Conservation (phyloP, 176 grass and related monocot species). For the Panicum miliaceum region DNA sequence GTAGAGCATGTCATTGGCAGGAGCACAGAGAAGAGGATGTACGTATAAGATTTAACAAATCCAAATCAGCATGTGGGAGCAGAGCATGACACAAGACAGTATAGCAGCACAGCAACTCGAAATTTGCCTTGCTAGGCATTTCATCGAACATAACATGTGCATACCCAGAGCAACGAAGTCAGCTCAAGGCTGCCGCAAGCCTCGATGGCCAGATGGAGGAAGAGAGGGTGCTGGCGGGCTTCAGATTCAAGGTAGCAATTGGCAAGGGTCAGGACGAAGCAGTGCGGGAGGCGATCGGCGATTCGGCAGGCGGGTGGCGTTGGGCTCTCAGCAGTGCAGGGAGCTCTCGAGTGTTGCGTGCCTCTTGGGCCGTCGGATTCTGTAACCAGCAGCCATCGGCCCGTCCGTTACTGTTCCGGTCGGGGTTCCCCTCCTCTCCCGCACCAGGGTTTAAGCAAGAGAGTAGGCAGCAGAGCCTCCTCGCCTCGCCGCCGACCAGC, state of each 20-base stretch:
- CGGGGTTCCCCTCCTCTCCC: too few species aligned
- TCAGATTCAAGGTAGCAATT: not conserved
- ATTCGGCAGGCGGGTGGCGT: not conserved
- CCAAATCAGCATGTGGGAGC: not conserved
- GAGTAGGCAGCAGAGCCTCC: not conserved
- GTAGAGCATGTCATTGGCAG: not conserved
- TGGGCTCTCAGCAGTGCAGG: not conserved
- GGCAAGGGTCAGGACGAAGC: not conserved
- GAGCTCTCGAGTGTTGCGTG: not conserved
- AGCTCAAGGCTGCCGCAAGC: not conserved
- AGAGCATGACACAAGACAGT: not conserved
- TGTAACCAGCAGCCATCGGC: not conserved
- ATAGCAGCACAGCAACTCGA: not conserved
- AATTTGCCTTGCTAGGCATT: not conserved
- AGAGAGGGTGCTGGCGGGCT: not conserved
- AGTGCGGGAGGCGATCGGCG: not conserved
- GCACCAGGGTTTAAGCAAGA: constrained; percentile 37
- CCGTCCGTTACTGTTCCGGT: not conserved
- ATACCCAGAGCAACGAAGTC: not conserved
- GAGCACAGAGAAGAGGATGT: not conserved
- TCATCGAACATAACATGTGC: not conserved
- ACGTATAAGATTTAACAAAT: not conserved
- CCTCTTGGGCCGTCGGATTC: not conserved
- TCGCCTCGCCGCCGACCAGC: constrained; percentile 2
- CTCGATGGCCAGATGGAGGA: not conserved